Percentiles rank a stretch among this genome's conserved stretches.
Evolutionary conservation across 441 rosid species (phyloP).

Genomic region (Pelargonium australe): DNA sequence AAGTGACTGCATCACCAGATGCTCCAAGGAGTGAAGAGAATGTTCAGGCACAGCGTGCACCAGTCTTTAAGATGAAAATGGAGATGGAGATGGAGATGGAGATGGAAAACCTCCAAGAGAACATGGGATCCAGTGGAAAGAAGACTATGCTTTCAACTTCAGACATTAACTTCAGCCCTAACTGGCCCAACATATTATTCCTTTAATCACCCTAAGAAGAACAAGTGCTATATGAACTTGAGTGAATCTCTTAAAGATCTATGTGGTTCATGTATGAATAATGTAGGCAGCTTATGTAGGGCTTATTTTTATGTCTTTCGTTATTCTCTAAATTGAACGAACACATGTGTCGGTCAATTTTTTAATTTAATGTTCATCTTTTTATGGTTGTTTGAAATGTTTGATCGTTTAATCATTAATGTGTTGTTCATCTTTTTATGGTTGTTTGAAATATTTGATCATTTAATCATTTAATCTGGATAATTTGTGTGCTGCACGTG

Average conservation of each 20-base stretch:
- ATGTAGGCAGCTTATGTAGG: neutral
- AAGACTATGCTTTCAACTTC: neutral
- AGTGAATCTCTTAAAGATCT: neutral
- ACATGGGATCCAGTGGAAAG: neutral
- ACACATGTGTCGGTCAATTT: neutral
- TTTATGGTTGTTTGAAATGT: neutral
- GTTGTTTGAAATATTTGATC: neutral
- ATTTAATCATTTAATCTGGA: neutral
- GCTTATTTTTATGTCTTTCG: neutral
- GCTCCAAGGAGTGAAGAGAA: neutral
- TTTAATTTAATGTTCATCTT: neutral
- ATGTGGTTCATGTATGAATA: slow-evolving; percentile 1
- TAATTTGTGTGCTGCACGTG: neutral
- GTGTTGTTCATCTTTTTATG: neutral
- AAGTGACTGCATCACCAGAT: neutral
- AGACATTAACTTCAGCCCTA: slow-evolving; percentile 8
- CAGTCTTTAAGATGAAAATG: neutral
- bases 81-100: neutral
- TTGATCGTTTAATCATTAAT: neutral
- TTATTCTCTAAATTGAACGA: slow-evolving; percentile 2
- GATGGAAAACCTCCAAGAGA: neutral
- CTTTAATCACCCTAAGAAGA: neutral
- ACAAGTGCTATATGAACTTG: neutral
- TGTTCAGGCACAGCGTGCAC: slow-evolving; percentile 1
- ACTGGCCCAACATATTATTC: neutral